Evolutionary conservation across 139 green algal species (phyloP).

Genomic region (Coccomyxa sp.): DNA sequence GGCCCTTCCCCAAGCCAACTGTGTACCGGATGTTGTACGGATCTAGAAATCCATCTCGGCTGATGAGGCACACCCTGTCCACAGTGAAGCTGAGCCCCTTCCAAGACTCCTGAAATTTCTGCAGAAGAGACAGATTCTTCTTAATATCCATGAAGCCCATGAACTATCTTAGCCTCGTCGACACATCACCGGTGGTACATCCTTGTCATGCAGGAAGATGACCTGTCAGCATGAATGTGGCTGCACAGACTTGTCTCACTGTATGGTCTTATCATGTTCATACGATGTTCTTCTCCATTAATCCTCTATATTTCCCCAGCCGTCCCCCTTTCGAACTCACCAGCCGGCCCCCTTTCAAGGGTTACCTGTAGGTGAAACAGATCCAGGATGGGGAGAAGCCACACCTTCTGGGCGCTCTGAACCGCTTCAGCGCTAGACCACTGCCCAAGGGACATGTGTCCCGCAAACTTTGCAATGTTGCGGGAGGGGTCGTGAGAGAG

Average conservation of each 20-base stretch:
- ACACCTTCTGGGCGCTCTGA: conserved; percentile 21
- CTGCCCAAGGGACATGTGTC: conserved; percentile 67
- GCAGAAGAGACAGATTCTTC: not conserved
- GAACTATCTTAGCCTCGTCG: too few relatives aligned
- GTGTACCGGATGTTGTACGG: conserved; percentile 48
- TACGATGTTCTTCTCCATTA: too few relatives aligned
- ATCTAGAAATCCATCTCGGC: conserved; percentile 23
- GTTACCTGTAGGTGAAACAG: not conserved
- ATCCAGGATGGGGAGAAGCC: not conserved
- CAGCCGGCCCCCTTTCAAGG: too few relatives aligned
- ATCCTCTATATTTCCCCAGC: too few relatives aligned
- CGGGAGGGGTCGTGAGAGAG: conserved; percentile 40
- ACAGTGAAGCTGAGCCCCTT: conserved; percentile 17
- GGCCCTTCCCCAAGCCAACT: conserved; percentile 38
- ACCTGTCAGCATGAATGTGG: too few relatives aligned
- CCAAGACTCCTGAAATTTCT: conserved; percentile 4
- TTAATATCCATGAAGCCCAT: too few relatives aligned
- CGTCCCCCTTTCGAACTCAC: too few relatives aligned
- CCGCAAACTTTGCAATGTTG: conserved; percentile 45
- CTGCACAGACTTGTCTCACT: too few relatives aligned
- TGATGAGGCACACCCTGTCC: conserved; percentile 22
- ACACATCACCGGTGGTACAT: too few relatives aligned
- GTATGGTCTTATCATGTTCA: too few relatives aligned
- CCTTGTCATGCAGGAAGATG: too few relatives aligned
- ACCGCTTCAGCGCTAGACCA: conserved; percentile 24